Conservation (phyloP, 176 grass and related monocot species). For the Triticum aestivum region IWGSC_CS_RefSeq_v2.1 NC_057799.1:112974740-112975239, state of each 20-base stretch:
- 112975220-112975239: slow-evolving; percentile 68
- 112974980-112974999: not conserved
- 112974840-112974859: not conserved
- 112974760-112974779: not conserved
- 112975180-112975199: slow-evolving; percentile 78
- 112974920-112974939: not conserved
- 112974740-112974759: not conserved
- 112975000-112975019: too few relatives aligned
- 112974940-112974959: not conserved
- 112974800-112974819: not conserved
- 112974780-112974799: not conserved
- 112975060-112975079: not conserved
- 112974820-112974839: not conserved
- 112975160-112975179: slow-evolving; percentile 63
- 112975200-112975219: slow-evolving; percentile 77
- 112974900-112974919: not conserved
- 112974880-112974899: not conserved
- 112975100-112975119: slow-evolving; percentile 56
- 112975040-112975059: not conserved
- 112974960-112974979: not conserved
- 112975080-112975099: not conserved
- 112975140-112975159: slow-evolving; percentile 76
- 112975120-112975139: slow-evolving; percentile 72
- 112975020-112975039: too few relatives aligned
- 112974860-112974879: not conserved